Conservation (phyloP, 768 basidiomycete species). For the Mrakia hoshinonis region DNA sequence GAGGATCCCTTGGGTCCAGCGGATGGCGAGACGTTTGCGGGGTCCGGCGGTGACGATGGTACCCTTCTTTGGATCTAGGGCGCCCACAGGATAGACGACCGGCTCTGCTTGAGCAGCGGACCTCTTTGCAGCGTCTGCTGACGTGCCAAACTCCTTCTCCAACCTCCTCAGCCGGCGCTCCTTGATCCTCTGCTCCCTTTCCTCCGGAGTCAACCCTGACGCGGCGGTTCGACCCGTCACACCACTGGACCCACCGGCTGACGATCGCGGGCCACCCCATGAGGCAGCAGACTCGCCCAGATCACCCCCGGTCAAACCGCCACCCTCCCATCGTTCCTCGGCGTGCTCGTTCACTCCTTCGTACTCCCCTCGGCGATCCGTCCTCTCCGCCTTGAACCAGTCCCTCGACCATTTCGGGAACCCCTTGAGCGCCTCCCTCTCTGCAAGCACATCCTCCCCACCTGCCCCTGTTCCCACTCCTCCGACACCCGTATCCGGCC, state of each 20-base stretch:
- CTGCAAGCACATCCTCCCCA: no score
- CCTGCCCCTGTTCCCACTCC: no score
- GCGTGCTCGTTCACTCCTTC: no score
- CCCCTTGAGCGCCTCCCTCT: neutral
- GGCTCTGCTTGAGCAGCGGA: neutral
- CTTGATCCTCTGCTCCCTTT: neutral
- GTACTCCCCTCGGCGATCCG: neutral
- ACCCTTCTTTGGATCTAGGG: neutral
- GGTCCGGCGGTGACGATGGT: neutral
- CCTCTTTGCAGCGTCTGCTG: neutral
- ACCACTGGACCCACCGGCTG: no score
- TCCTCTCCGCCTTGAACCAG: neutral
- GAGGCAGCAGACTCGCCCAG: no score
- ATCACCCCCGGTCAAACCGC: neutral
- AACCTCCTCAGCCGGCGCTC: neutral
- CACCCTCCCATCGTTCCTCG: neutral
- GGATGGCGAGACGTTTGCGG: neutral
- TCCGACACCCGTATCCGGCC: neutral
- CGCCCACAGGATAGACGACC: neutral
- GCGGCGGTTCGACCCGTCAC: no score
- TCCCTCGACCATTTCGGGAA: slow-evolving; percentile 8
- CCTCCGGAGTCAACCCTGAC: neutral
- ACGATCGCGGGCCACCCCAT: no score
- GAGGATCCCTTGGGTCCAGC: neutral
- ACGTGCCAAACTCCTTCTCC: neutral